Evolutionary conservation across 192 early-diverging fungal genomes (phyloP), one percentile per base, ranked within the genome.

Genomic region (Allomyces arbusculus): DNA sequence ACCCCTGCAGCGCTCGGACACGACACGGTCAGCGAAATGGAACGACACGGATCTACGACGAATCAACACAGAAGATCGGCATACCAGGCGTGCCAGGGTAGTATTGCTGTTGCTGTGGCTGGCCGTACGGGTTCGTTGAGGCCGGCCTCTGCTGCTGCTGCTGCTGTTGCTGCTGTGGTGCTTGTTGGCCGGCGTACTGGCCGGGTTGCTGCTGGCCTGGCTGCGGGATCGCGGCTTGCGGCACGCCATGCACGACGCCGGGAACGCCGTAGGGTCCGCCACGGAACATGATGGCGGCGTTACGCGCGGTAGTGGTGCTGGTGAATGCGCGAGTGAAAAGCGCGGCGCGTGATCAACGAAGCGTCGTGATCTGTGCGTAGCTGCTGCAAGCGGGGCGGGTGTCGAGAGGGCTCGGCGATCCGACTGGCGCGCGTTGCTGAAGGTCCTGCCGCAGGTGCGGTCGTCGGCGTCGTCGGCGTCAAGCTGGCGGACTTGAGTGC

Each of bases 211-310:
- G 28, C 67, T 55, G 68, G 66, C 44, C 65, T 66, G 24, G 62
- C 64, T 23, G 67, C 23, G 4, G 74, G 65, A 20, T 64, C 61
- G 22, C 55, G 9, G 16, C 26, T 66, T 44, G 63, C 61, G 20
- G 26, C 65, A 40, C 24, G 69, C 25, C 62, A 22, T 23, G 65
- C 24, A 12, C 65, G 61, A 62, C 64, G 68, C 43, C 66, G 63
- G 0, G 69, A 64, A 3, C 69, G 68, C 9, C 70, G 69, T 0
- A 73, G 71, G 61, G 74, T 55, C 43, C 73, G 73, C 63, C 73
- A 74, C 10, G 76, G 74, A 24, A 77, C 76, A 23, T 73, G 69
- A 1, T 66, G 10, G 68, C 44, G 14, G 69, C 65, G 33, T 40
- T 40, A 8, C 33, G 33, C 0, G 33, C 33, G 33, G 33, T 40